Evolutionary conservation across 2,329 filamentous ascomycete species (phyloP).

Genomic region (Nemania abortiva): DNA sequence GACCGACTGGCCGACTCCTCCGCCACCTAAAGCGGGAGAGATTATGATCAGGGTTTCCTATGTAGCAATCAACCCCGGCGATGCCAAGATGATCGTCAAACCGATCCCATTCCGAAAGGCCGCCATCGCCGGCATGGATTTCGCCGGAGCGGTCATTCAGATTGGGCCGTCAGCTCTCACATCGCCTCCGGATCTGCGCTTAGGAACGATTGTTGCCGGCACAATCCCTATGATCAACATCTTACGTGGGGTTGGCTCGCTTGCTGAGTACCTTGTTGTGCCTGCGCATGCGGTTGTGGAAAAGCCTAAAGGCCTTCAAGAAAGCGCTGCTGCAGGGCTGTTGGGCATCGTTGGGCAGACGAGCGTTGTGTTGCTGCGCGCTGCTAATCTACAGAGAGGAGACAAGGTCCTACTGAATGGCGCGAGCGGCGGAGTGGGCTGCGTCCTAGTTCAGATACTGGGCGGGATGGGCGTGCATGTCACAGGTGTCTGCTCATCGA

Average conservation of each 20-base stretch:
- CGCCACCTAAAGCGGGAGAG: conserved; percentile 35
- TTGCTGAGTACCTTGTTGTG: conserved; percentile 54
- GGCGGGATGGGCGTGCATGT: conserved; percentile 40
- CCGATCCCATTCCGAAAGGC: conserved; percentile 50
- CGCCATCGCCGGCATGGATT: conserved; percentile 52
- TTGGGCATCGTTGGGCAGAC: conserved; percentile 54
- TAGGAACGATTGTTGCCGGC: conserved; percentile 51
- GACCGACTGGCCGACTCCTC: conserved; percentile 41
- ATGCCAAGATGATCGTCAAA: conserved; percentile 50
- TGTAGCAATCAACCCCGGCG: conserved; percentile 55
- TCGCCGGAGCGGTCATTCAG: conserved; percentile 52
- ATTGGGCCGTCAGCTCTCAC: conserved; percentile 41
- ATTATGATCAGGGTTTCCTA: conserved; percentile 52
- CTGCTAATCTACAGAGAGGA: conserved; percentile 42
- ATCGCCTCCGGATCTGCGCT: conserved; percentile 30
- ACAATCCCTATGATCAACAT: conserved; percentile 48
- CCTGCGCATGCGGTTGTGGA: conserved; percentile 48
- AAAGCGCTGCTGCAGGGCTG: conserved; percentile 46
- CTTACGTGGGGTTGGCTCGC: conserved; percentile 49
- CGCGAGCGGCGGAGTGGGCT: conserved; percentile 46
- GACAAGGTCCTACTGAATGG: conserved; percentile 45
- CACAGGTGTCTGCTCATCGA: conserved; percentile 44
- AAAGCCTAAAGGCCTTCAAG: conserved; percentile 44
- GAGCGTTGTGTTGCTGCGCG: conserved; percentile 47
- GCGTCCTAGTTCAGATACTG: conserved; percentile 42